Evolutionary conservation across 768 basidiomycete genomes (phyloP).

Genomic region (Collybia mongolica): DNA sequence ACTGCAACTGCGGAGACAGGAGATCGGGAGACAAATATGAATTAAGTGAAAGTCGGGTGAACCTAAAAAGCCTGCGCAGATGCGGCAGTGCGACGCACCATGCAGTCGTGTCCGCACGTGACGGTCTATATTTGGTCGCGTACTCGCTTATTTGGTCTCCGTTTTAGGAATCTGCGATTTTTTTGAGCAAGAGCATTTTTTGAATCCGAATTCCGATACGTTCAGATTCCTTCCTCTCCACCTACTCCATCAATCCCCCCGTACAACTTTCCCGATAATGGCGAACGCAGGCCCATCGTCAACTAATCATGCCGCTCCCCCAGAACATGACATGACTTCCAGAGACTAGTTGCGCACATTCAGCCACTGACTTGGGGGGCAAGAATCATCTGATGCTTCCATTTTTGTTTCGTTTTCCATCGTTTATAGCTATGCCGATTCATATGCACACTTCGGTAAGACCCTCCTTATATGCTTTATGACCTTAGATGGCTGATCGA

Average conservation of each 20-base stretch:
- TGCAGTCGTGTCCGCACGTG: neutral
- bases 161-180: neutral
- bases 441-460: conserved; percentile 92
- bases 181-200: conserved; percentile 9
- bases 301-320: conserved; percentile 18
- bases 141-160: neutral
- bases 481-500: neutral
- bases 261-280: conserved; percentile 15
- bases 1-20: conserved; percentile 3
- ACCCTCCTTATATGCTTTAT: conserved; percentile 5
- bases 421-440: conserved; percentile 81
- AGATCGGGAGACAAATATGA: neutral
- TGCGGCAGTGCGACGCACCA: no score
- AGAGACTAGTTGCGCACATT: conserved; percentile 77
- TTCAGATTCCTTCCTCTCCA: conserved; percentile 10
- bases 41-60: no score
- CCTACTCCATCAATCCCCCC: conserved; percentile 17
- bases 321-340: conserved; percentile 68
- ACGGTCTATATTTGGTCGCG: neutral
- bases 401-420: conserved; percentile 27
- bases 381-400: conserved; percentile 34
- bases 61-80: no score
- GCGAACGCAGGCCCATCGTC: conserved; percentile 26
- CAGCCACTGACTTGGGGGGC: conserved; percentile 21
- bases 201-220: conserved; percentile 15